phyloP scores from a whole-genome alignment of 2,329 filamentous ascomycete genomes.

The Plectosphaerella plurivora region DNA sequence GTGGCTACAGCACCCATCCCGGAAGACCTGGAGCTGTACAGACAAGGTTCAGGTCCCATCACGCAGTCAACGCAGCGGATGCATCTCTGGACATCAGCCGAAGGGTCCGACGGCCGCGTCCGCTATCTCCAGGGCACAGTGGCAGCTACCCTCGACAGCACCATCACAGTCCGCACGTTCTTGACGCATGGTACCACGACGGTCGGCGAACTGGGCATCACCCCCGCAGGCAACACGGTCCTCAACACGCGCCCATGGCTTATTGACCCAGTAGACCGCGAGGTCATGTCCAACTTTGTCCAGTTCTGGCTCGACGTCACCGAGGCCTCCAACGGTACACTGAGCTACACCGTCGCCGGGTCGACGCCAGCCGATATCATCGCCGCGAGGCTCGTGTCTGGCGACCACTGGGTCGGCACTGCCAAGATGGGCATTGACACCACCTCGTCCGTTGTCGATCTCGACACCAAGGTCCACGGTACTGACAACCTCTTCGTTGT shows the following conservation, averaged over 20 bases:
- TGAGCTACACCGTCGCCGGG: conserved; percentile 13
- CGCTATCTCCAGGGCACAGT: conserved; percentile 40
- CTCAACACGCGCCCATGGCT: conserved; percentile 31
- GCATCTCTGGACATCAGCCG: conserved; percentile 40
- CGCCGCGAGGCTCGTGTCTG: conserved; percentile 8
- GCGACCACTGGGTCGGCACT: conserved; percentile 24
- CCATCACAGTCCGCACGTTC: conserved; percentile 43
- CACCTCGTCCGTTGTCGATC: conserved; percentile 24
- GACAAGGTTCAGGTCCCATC: conserved; percentile 31
- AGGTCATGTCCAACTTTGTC: conserved; percentile 21
- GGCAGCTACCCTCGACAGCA: conserved; percentile 33
- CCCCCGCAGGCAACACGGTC: conserved; percentile 32
- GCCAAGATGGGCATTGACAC: conserved; percentile 25
- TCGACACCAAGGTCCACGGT: conserved; percentile 24
- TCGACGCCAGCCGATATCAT: conserved; percentile 16
- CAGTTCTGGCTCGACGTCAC: conserved; percentile 19
- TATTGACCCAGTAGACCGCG: conserved; percentile 23
- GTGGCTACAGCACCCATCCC: conserved; percentile 21
- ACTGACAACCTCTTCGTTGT: conserved; percentile 21
- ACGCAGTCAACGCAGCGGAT: conserved; percentile 40
- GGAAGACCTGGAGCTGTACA: conserved; percentile 25
- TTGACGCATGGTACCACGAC: conserved; percentile 47
- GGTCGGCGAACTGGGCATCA: conserved; percentile 36
- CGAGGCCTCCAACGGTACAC: conserved; percentile 12
- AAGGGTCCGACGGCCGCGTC: conserved; percentile 31